Evolutionary conservation across 75 land plant genomes (phyloP).

Genomic region (Picea sitchensis): DNA sequence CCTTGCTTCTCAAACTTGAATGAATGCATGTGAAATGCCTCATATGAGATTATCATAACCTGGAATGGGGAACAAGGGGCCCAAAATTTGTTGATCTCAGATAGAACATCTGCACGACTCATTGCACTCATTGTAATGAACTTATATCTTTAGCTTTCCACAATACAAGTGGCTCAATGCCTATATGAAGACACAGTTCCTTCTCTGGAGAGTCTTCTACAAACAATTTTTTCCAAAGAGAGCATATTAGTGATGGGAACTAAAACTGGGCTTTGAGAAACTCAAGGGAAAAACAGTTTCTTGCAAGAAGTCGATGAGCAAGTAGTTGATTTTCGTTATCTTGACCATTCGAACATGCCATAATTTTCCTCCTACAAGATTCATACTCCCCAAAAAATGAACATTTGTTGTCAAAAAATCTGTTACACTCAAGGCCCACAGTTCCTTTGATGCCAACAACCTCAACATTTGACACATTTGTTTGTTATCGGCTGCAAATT

Average conservation of each 20-base stretch:
- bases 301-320: conserved; percentile 58
- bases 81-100: conserved; percentile 68
- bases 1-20: conserved; percentile 68
- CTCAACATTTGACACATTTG: too few relatives aligned
- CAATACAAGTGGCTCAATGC: conserved; percentile 79
- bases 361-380: too few relatives aligned
- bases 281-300: conserved; percentile 92
- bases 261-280: conserved; percentile 48
- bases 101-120: conserved; percentile 79
- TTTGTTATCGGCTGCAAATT: too few relatives aligned
- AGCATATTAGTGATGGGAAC: conserved; percentile 29
- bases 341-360: conserved; percentile 22
- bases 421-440: too few relatives aligned
- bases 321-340: conserved; percentile 55
- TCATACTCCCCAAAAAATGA: too few relatives aligned
- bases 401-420: too few relatives aligned
- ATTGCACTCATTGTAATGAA: conserved; percentile 70
- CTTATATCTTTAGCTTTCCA: conserved; percentile 74
- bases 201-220: conserved; percentile 34
- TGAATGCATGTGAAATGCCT: conserved; percentile 94
- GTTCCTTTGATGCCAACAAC: too few relatives aligned
- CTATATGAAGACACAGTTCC: conserved; percentile 60
- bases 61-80: conserved; percentile 40
- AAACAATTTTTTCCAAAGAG: conserved; percentile 13
- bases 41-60: conserved; percentile 93